A percentile compares a stretch with the other conserved stretches of the same genome.
Conservation (phyloP, 805 yeast genomes). For the Candida mattraensis region DNA sequence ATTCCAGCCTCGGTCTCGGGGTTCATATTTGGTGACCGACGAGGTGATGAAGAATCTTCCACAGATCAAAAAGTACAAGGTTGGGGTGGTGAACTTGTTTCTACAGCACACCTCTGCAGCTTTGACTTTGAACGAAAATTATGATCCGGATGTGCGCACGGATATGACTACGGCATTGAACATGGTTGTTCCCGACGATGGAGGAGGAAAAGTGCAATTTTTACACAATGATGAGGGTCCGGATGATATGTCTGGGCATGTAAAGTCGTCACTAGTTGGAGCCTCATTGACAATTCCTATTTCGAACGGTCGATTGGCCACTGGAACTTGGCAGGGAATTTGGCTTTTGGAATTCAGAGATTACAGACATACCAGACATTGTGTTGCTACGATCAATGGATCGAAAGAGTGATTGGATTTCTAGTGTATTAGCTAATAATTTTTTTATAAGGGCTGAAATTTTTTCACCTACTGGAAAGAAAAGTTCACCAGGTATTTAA, state of each 20-base stretch:
- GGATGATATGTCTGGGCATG: slow-evolving; percentile 86
- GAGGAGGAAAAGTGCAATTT: slow-evolving; percentile 41
- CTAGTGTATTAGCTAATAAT: slow-evolving; percentile 1
- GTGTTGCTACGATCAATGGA: slow-evolving; percentile 77
- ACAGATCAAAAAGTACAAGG: slow-evolving; percentile 54
- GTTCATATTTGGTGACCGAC: slow-evolving; percentile 70
- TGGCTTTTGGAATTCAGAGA: slow-evolving; percentile 74
- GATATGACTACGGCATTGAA: slow-evolving; percentile 69
- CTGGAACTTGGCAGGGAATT: slow-evolving; percentile 88
- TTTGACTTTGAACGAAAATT: slow-evolving; percentile 73
- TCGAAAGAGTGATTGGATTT: slow-evolving; percentile 28
- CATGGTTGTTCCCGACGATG: slow-evolving; percentile 66
- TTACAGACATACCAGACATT: slow-evolving; percentile 58
- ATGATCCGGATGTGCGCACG: slow-evolving; percentile 72
- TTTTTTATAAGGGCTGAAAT: background rate
- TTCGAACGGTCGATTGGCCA: slow-evolving; percentile 60
- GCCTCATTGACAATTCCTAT: slow-evolving; percentile 68
- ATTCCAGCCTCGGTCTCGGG: slow-evolving; percentile 58
- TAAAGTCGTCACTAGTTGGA: slow-evolving; percentile 62
- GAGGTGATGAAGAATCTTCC: slow-evolving; percentile 60
- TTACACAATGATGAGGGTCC: slow-evolving; percentile 74
- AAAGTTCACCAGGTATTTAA: too few relatives aligned
- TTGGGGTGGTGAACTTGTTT: slow-evolving; percentile 67
- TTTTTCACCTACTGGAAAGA: background rate
- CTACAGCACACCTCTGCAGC: slow-evolving; percentile 82